Evolutionary conservation across 306 rosid genomes (phyloP).

Genomic region (Acacia melanoxylon): DNA sequence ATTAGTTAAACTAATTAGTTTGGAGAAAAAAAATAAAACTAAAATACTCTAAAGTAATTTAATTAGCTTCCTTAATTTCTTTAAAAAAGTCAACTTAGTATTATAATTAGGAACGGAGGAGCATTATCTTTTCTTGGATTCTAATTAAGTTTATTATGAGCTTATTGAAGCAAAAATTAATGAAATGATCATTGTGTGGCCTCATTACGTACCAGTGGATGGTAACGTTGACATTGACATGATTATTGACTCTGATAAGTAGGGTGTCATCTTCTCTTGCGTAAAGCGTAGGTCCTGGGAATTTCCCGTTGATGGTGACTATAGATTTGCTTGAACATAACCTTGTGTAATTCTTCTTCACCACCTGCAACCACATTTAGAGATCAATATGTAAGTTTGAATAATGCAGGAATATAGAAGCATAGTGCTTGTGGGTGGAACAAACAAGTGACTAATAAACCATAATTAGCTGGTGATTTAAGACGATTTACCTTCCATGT

Average conservation of each 20-base stretch:
- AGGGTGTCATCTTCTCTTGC: conserved; percentile 84
- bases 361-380: conserved; percentile 51
- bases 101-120: no score
- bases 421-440: conserved; percentile 4
- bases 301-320: conserved; percentile 67
- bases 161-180: not conserved
- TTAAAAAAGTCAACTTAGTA: no score
- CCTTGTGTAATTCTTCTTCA: conserved; percentile 48
- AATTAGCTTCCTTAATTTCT: no score
- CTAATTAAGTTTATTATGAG: not conserved
- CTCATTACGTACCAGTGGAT: conserved; percentile 61
- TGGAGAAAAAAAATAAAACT: no score
- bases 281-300: conserved; percentile 84
- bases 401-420: not conserved
- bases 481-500: not conserved
- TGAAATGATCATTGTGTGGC: not conserved
- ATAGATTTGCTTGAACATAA: conserved; percentile 67
- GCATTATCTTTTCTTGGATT: not conserved
- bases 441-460: conserved; percentile 8
- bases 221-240: conserved; percentile 51
- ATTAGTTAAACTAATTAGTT: no score
- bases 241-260: conserved; percentile 64
- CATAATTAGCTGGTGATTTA: conserved; percentile 6
- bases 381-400: not conserved
- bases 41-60: no score